Evolutionary conservation across 2,329 filamentous ascomycete species (phyloP).

Genomic region (Xylaria sp.): DNA sequence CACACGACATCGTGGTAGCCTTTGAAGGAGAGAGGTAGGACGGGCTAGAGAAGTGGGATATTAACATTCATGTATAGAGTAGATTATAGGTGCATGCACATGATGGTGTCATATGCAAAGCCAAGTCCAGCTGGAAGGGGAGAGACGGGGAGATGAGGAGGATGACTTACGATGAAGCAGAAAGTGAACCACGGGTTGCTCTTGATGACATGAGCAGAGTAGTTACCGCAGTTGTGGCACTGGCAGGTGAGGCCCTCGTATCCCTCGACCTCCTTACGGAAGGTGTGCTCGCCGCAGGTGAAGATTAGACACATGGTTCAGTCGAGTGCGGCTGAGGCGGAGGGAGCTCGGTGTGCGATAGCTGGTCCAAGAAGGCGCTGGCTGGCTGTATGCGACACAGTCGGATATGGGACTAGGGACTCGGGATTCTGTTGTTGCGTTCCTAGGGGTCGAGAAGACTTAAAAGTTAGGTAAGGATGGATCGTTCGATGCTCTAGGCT

Average conservation of each 20-base stretch:
- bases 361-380: background rate
- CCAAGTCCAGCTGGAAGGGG: background rate
- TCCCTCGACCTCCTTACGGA: constrained; percentile 63
- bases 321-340: constrained; percentile 8
- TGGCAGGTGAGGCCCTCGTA: constrained; percentile 67
- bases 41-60: constrained; percentile 52
- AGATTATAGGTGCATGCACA: background rate
- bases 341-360: background rate
- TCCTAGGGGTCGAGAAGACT: background rate
- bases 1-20: constrained; percentile 74
- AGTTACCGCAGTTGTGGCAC: constrained; percentile 72
- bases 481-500: background rate
- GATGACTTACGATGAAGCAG: constrained; percentile 69
- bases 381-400: background rate
- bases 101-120: background rate
- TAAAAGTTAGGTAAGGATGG: background rate
- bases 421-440: background rate
- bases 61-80: constrained; percentile 11
- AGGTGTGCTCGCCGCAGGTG: constrained; percentile 66
- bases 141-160: background rate
- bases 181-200: constrained; percentile 78
- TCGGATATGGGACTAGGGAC: background rate
- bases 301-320: constrained; percentile 66
- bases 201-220: constrained; percentile 64
- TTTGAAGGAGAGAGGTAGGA: constrained; percentile 72